Percentiles rank a stretch among this genome's conserved stretches.
These are phyloP conservation scores for Wickerhamomyces sp. DNA, from an alignment of 1,139 yeast species.

Conservation along the genomic window DNA sequence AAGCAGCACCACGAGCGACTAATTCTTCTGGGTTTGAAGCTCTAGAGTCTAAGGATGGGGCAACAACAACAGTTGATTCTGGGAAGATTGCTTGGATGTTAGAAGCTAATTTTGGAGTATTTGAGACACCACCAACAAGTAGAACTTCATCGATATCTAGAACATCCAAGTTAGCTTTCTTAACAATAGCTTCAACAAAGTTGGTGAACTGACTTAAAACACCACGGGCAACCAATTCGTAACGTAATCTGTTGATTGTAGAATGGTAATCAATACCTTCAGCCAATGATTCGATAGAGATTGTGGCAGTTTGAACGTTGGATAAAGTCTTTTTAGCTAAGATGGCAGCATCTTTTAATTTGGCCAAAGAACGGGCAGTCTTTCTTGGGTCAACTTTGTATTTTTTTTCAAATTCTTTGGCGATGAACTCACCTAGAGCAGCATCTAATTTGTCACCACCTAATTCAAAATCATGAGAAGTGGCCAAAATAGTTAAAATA, in stretches of 20 bases:
- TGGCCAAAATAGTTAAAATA: constrained; percentile 80
- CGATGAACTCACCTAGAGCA: constrained; percentile 76
- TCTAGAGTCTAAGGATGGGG: constrained; percentile 75
- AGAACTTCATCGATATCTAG: constrained; percentile 89
- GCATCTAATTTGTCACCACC: constrained; percentile 89
- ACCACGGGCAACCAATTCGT: constrained; percentile 80
- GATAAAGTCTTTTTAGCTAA: constrained; percentile 88
- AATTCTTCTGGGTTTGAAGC: constrained; percentile 88
- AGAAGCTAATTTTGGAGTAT: constrained; percentile 85
- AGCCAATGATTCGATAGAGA: constrained; percentile 92
- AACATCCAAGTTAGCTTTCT: constrained; percentile 80
- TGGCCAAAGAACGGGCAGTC: constrained; percentile 82
- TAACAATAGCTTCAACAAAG: constrained; percentile 70
- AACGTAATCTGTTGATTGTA: constrained; percentile 89
- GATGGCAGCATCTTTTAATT: constrained; percentile 80
- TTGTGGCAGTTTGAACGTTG: constrained; percentile 83
- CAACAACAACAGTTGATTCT: constrained; percentile 67
- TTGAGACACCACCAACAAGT: constrained; percentile 90
- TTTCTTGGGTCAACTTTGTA: constrained; percentile 75
- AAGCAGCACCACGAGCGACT: constrained; percentile 92
- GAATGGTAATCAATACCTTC: constrained; percentile 94
- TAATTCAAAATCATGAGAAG: constrained; percentile 75
- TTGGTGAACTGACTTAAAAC: constrained; percentile 71
- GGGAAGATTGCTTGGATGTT: constrained; percentile 75
- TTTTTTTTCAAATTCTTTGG: constrained; percentile 92